Evolutionary conservation across 2,329 filamentous ascomycete species (phyloP).

Genomic region (Alternaria ethzedia): DNA sequence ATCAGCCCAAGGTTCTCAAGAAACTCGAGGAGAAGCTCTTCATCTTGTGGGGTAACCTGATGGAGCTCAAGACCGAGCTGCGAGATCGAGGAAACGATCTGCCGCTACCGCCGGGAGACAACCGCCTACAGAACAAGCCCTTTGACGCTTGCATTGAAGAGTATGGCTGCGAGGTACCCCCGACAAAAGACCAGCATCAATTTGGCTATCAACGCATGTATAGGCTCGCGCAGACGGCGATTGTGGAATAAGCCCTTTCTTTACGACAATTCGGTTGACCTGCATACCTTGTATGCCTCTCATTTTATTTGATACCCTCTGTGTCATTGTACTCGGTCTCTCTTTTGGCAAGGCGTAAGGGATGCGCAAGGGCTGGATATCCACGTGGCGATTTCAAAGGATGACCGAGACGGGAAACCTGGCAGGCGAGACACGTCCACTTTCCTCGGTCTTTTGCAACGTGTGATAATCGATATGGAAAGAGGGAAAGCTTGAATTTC

Average conservation of each 20-base stretch:
- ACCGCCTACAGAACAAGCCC: conserved; percentile 46
- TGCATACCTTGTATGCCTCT: background rate
- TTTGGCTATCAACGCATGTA: conserved; percentile 34
- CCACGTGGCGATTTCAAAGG: background rate
- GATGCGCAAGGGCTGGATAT: background rate
- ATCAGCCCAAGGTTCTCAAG: conserved; percentile 56
- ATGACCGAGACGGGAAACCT: background rate
- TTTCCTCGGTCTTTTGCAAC: background rate
- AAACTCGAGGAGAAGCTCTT: conserved; percentile 73
- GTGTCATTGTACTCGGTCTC: background rate
- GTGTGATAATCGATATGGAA: background rate
- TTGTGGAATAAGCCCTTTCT: conserved; percentile 10
- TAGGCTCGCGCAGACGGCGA: conserved; percentile 29
- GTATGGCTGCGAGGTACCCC: conserved; percentile 27
- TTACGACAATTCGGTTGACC: background rate
- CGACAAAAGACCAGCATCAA: conserved; percentile 12
- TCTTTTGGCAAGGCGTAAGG: background rate
- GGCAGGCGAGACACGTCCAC: background rate
- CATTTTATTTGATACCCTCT: background rate
- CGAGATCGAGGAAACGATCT: conserved; percentile 52
- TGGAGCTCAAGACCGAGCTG: conserved; percentile 63
- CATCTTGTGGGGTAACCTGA: conserved; percentile 81
- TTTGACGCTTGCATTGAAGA: conserved; percentile 49
- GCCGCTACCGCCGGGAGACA: conserved; percentile 32
- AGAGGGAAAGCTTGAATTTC: background rate